phyloP scores from a whole-genome alignment of 2,329 filamentous ascomycete genomes.

The Xylariomycetidae sp. region DNA sequence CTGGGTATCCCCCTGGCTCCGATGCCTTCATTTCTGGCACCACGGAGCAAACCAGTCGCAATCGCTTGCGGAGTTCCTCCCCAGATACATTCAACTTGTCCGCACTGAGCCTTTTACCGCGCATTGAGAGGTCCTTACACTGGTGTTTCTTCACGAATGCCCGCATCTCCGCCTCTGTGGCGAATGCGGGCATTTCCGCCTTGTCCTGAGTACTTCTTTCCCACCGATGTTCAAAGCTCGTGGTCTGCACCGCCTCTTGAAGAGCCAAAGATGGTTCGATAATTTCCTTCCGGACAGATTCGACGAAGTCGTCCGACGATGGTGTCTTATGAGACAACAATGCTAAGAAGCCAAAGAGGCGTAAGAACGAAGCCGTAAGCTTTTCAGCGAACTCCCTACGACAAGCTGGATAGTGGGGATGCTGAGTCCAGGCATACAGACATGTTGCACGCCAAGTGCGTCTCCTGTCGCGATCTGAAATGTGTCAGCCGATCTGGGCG shows the following conservation, averaged over 20 bases:
- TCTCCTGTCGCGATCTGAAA: constrained; percentile 4
- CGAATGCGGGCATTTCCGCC: too few relatives aligned
- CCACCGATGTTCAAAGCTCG: neutral
- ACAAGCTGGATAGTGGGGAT: constrained; percentile 13
- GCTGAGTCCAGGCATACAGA: constrained; percentile 25
- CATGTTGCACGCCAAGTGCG: constrained; percentile 11
- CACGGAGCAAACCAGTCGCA: too few relatives aligned
- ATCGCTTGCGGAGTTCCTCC: too few relatives aligned
- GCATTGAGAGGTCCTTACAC: too few relatives aligned
- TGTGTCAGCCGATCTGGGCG: neutral
- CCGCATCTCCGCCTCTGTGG: too few relatives aligned
- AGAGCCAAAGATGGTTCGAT: neutral
- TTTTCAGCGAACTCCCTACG: constrained; percentile 15
- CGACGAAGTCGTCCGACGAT: neutral
- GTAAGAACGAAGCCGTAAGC: constrained; percentile 13
- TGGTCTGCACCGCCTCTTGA: neutral
- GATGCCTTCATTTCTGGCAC: too few relatives aligned
- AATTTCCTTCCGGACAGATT: neutral
- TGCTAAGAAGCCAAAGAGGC: neutral
- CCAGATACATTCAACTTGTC: too few relatives aligned
- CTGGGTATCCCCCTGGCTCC: too few relatives aligned
- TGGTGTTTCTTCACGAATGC: too few relatives aligned
- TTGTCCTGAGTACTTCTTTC: neutral
- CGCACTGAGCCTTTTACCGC: too few relatives aligned
- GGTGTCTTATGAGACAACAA: neutral